Evolutionary conservation across 2,329 filamentous ascomycete species (phyloP), one percentile per base, ranked within the genome.

Genomic region (Pseudogymnoascus sp.): DNA sequence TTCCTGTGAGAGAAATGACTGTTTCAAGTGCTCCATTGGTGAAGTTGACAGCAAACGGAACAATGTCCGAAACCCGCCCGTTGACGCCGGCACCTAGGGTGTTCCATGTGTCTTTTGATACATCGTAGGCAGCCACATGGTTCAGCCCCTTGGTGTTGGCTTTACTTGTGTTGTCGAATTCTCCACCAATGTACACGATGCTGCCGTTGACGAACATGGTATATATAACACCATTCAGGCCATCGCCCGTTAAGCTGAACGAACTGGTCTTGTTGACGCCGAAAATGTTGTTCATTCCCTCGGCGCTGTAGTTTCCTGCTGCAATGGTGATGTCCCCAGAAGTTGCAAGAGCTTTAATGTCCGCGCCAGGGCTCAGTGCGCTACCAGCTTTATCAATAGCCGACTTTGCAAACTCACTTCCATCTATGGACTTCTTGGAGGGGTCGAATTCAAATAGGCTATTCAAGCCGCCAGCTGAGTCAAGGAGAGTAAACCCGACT

Each of bases 361-460:
- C 82, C 1, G 92, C 92, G 44, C 82, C 81, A 5, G 80, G 75
- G 11, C 84, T 78, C 62, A 97, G 87, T 63, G 81, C 83, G 35
- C 84, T 84, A 16, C 91, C 91, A 37, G 93, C 88, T 69, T 83
- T 81, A 74, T 95, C 88, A 71, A 96, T 86, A 14, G 85, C 81
- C 1, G 92, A 96, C 25, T 82, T 81, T 12, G 84, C 80, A 64
- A 95, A 85, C 67, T 90, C 78, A 23, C 78, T 82, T 0, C 80
- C 80, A 66, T 85, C 80, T 35, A 89, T 77, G 0, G 80, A 79
- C 11, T 80, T 78, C 64, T 81, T 72, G 16, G 79, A 81, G 0
- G 92, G 90, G 69, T 95, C 83, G 72, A 90, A 97, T 70, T 97
- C 94, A 73, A 90, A 97, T 1, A 99, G 78, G 7, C 92, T 92